A percentile compares a stretch with the other conserved stretches of the same genome.
phyloP scores from a whole-genome alignment of 768 basidiomycete genomes.

The Podaxis sp. region DNA sequence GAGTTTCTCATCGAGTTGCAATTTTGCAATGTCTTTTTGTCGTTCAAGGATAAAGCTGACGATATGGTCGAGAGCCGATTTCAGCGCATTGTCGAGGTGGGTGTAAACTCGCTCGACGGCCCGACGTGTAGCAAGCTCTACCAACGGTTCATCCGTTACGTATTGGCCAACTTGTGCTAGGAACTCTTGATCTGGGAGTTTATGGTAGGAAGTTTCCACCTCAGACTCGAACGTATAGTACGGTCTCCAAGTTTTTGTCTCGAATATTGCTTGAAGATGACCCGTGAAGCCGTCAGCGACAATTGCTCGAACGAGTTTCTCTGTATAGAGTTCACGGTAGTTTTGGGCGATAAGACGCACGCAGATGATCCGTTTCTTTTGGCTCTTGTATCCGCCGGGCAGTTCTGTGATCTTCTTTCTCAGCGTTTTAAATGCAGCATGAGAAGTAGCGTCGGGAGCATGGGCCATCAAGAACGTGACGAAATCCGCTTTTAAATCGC shows the following conservation, averaged over 20 bases:
- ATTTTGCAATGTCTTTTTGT: background rate
- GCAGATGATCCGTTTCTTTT: background rate
- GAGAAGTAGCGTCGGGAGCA: background rate
- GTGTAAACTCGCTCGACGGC: background rate
- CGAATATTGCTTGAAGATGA: background rate
- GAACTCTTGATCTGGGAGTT: background rate
- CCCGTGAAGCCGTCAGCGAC: background rate
- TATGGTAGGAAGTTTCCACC: background rate
- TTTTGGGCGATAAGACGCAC: background rate
- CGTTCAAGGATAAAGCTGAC: background rate
- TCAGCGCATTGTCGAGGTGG: background rate
- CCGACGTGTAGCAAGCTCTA: conserved; percentile 2
- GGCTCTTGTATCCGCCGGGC: background rate
- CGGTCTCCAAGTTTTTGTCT: background rate
- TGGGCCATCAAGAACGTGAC: background rate
- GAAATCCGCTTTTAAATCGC: background rate
- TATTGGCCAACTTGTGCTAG: background rate
- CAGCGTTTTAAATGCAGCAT: background rate
- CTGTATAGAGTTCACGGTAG: background rate
- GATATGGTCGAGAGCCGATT: background rate
- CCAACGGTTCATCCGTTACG: conserved; percentile 4
- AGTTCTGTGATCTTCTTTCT: background rate
- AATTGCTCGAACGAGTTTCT: background rate
- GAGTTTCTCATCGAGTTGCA: background rate
- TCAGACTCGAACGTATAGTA: background rate